Conservation (phyloP, 257 asterid species). For the Nicotiana tabacum region DNA sequence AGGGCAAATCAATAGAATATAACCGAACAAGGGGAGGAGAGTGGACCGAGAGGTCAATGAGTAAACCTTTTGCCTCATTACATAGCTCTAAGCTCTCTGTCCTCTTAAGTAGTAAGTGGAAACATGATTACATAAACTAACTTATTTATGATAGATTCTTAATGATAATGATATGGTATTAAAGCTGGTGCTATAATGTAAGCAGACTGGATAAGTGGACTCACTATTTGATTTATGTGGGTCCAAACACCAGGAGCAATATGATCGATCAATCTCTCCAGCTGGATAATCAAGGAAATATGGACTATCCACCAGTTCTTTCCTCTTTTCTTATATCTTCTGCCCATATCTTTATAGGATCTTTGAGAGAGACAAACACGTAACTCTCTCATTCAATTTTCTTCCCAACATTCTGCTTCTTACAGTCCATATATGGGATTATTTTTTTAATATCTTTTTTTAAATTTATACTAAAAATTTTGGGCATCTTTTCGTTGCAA, state of each 20-base stretch:
- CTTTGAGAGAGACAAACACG: not conserved
- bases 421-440: too few relatives aligned
- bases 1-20: too few relatives aligned
- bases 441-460: too few relatives aligned
- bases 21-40: too few relatives aligned
- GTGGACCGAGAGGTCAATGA: not conserved
- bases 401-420: not conserved
- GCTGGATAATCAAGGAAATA: not conserved
- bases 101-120: not conserved
- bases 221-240: not conserved
- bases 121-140: too few relatives aligned
- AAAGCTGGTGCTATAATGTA: not conserved
- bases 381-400: too few relatives aligned
- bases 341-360: conserved; percentile 3
- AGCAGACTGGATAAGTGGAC: not conserved
- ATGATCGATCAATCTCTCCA: not conserved
- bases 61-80: not conserved
- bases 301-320: not conserved
- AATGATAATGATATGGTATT: not conserved
- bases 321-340: not conserved
- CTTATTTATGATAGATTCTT: not conserved
- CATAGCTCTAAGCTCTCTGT: not conserved
- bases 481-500: too few relatives aligned
- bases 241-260: not conserved
- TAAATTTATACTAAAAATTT: too few relatives aligned